Evolutionary conservation across 108 stramenopile species (phyloP), one percentile per base, ranked within the genome.

Genomic region (Heterococcus sp.): DNA sequence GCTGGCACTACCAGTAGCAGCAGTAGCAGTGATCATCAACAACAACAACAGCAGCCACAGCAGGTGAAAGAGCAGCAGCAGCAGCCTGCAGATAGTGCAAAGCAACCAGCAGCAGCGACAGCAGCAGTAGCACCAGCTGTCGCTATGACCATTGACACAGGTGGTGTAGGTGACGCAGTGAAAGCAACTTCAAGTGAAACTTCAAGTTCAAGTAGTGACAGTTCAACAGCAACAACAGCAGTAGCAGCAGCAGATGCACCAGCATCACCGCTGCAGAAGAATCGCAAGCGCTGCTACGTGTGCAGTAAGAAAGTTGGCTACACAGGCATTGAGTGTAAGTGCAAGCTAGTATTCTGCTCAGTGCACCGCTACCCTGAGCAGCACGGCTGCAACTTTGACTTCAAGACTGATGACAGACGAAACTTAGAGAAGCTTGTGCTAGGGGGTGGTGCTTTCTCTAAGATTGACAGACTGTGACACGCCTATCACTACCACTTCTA

Each of bases 341-440:
- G 81, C 37, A 68, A 74, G 65, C 73, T 73, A 40, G 73, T 82
- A 0, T 82, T 82, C 64, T 82, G 81, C 67, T 46, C 71, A 3
- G 67, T 82, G 32, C 81, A 82, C 67, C 81, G 81, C 2, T 82
- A 82, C 73, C 81, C 81, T 0, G 81, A 82, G 3, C 46, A 72
- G 14, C 81, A 82, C 73, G 81, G 37, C 73, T 82, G 81, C 66
- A 72, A 67, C n/a, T 82, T 82, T 58, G 81, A 82, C 73, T 82
- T 82, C 81, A 82, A 82, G 65, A 38, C 81, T 3, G 38, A 66
- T 4, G 79, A 80, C 72, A 58, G 79, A 21, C 34, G 37, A 21
- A 72, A 46, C n/a, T 66, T 80, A 27, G 72, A 80, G 72, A 80
- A 70, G 72, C 63, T 40, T 1, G 79, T 82, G 2, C 37, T 82